A percentile compares a stretch with the other conserved stretches of the same genome.
Conservation (phyloP, 495 filamentous ascomycete species). For the Pseudomonodictys pantanalensis region DNA sequence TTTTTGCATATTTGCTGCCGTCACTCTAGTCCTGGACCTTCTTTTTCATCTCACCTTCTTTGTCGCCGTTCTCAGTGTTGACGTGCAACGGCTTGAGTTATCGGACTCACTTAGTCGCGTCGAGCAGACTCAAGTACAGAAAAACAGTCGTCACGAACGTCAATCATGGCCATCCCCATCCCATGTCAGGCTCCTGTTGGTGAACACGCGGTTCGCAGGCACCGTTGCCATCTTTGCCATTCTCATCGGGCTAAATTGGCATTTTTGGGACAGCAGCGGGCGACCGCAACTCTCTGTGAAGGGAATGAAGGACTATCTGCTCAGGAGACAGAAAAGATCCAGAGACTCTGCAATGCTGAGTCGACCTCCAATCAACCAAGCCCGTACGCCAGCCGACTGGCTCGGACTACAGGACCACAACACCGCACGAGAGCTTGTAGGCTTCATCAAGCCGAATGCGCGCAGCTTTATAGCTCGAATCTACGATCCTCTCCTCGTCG, state of each 20-base stretch:
- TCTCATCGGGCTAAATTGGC: conserved; percentile 60
- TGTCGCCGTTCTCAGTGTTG: conserved; percentile 68
- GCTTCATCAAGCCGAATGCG: conserved; percentile 61
- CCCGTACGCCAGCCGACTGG: conserved; percentile 67
- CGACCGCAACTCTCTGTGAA: conserved; percentile 40
- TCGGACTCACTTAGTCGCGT: conserved; percentile 50
- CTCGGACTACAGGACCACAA: conserved; percentile 69
- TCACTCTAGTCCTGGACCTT: conserved; percentile 68
- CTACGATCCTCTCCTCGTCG: conserved; percentile 65
- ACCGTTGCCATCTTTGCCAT: conserved; percentile 60
- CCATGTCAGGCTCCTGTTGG: conserved; percentile 49
- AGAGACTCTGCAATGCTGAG: not conserved
- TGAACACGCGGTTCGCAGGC: conserved; percentile 60
- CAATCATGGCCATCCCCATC: conserved; percentile 51
- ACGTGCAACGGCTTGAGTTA: conserved; percentile 67
- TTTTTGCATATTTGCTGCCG: conserved; percentile 67
- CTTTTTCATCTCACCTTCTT: conserved; percentile 71
- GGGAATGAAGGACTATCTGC: conserved; percentile 36
- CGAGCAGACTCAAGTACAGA: conserved; percentile 29
- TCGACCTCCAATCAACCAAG: conserved; percentile 58
- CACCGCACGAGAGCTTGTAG: conserved; percentile 67
- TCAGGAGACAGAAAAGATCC: not conserved
- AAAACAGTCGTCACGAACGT: conserved; percentile 35
- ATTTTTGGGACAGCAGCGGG: conserved; percentile 61
- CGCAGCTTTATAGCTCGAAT: conserved; percentile 65